Evolutionary conservation across 148 eudicot species (phyloP), one percentile per base, ranked within the genome.

Genomic region (Mesembryanthemum crystallinum): DNA sequence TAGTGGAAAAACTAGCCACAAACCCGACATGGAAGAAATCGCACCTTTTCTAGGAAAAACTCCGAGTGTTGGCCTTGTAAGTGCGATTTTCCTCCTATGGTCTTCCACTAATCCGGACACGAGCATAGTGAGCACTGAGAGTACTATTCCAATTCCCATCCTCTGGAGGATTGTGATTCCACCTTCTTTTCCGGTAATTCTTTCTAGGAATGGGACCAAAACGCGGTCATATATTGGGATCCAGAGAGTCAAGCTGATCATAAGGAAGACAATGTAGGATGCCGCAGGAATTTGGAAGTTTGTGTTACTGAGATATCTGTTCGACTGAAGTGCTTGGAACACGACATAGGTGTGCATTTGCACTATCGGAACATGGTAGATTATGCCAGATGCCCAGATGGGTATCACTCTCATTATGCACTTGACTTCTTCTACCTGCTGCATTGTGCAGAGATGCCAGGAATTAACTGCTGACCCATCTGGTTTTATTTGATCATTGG

Each of bases 101-200:
- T 73, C 35, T 74, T 93, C 96, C 8, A 93, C 86, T 1, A 89
- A 25, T n/a, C 85, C 98, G 0, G 96, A 83, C 0, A 85, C 80
- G 7, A 93, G 29, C 59, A 90, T 86, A 24, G 85, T 81, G 18
- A 85, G 43, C 1, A 80, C 78, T 0, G 92, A 88, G 20, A 93
- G 76, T 64, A 61, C 77, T 52, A 91, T 69, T 25, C 98, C 96
- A n/a, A 87, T 80, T 14, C 98, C 96, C 81, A 91, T 91, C 73
- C 98, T 79, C 43, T 91, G 96, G 17, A 93, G 92, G 63, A 91
- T 54, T 7, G 96, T 85, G 76, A 93, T 91, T 28, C 98, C 98
- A 7, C 92, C 91, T 76, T 87, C 91, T 79, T 80, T 86, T 8
- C 80, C 75, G 0, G 89, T 87, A 72, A 91, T 7, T 76, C 72